Evolutionary conservation across 257 asterid species (phyloP), one percentile per base, ranked within the genome.

Genomic region (Ilex asprella): DNA sequence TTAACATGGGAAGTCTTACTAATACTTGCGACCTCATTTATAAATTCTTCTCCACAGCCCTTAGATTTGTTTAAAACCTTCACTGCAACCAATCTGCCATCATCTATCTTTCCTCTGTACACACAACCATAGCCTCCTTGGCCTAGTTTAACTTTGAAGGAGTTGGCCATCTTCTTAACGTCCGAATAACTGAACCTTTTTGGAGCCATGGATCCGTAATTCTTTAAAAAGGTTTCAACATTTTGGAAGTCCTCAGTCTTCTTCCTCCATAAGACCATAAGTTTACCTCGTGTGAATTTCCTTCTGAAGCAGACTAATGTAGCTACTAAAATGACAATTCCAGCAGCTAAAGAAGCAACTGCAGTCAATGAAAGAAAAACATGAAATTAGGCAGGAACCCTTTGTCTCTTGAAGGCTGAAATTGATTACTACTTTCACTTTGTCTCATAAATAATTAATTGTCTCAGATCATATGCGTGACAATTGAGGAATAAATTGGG

Each of bases 21-120:
- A 58, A 86, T 79, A 66, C 87, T 84, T 2, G 84, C 76, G 12
- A 86, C 91, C 60, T 86, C 95, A 15, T 84, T 86, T 11, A 82
- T 66, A 72, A 84, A 84, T 2, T 82, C 87, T 65, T 82, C 84
- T 6, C 54, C 54, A 49, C 16, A 11, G 3, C 13, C n/a, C 3
- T 49, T 49, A 1, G 54, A 11, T 49, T 49, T 12, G 14, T 12
- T 49, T 12, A 49, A 15, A 15, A 49, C 16, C 54, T 49, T 49
- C 13, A 49, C 54, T 49, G 54, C 54, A 6, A 49, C 54, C n/a
- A 12, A 1, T 1, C 54, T 12, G 10, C 54, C 54, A 49, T 49
- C 54, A 15, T 11, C 2, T 49, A 49, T 2, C 14, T 11, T 49
- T 49, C 54, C 54, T 15, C 10, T 81, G 73, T 78, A 86, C 11